Evolutionary conservation across 2,329 filamentous ascomycete genomes (phyloP), one percentile per base, ranked within the genome.

Genomic region (Botrytis cinerea): DNA sequence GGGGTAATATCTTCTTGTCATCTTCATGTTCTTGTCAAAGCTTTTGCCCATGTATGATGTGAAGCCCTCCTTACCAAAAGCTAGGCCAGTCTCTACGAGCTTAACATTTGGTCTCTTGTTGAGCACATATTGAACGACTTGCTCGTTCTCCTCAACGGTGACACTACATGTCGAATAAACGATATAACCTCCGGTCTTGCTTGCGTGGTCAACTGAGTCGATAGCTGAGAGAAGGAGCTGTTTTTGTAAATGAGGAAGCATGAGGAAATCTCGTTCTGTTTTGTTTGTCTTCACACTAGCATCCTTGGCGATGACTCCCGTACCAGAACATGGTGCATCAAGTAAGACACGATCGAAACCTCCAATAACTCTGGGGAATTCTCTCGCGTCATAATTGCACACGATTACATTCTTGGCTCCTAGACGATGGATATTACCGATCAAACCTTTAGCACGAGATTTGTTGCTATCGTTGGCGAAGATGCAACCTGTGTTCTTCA

Each of bases 381-480:
- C 94, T 64, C 95, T 89, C 20, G 95, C 96, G 80, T 97, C 95
- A 83, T 98, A 94, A 84, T 97, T 95, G 85, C 93, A 98, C 28
- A 99, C 95, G 76, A 99, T 91, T 61, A 93, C 93, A 84, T 99
- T 99, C 82, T 93, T 94, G 77, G 92, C 93, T 64, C 96, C 96
- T 20, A 98, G 87, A 81, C 96, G 93, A 84, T 98, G 95, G 75
- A 98, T 93, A 85, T 99, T 98, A 85, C 96, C 96, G 78, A 99
- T 98, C 71, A 99, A 86, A 92, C 94, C 96, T 85, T 98, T 98
- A 68, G 95, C 89, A 89, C 96, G 93, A 74, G 91, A 86, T 83
- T 97, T 97, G 86, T 92, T 98, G 78, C 93, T 91, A 89, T 99
- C 96, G 86, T 99, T 99, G 81, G 96, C 95, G 80, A 99, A 94